Base-by-base conservation (phyloP, 1,139 yeast genomes). In the Candida dubliniensis region DNA sequence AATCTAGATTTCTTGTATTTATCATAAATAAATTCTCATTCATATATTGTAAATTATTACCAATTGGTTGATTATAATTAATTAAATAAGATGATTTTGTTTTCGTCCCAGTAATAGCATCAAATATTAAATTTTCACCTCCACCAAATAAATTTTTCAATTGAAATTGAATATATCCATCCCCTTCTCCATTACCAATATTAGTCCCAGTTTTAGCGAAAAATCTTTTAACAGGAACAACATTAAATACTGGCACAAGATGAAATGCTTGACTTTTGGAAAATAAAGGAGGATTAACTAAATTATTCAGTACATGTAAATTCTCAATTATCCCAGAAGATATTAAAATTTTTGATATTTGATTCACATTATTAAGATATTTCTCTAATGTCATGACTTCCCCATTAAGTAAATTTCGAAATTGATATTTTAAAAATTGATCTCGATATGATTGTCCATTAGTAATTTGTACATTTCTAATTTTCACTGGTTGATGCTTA, bases 171-270 rank as follows among this genome's bases (percentile, higher is more conserved):
- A 89, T 75, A 57, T 89, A 88, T 1, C 96, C 97, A 59, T 87
- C 95, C 26, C 97, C 98, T 68, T 90, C 96, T 25, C 96, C 95
- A 59, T 91, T 91, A 2, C 97, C 97, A 4, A 91, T 79, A 62
- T 87, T 90, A 5, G 96, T 91, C n/a, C 96, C 97, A 2, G 96
- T 87, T 57, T 84, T 85, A 48, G 95, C 90, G 49, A 78, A 78
- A 57, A 87, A 84, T 52, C 71, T 74, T 52, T 85, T 84, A 2
- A 77, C 76, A 0, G 95, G 95, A 10, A 73, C 49, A 2, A 85
- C 54, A 43, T 77, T 74, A 47, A 86, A 64, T n/a, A 75, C 72
- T 0, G 90, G 85, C 0, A 76, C 73, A 11, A 86, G 55, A 24
- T 74, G 73, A 10, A 81, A 44, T 3, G 41, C 24, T 15, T 18